Conservation (phyloP, 345 rosid genomes). For the Citrus sp. region DNA sequence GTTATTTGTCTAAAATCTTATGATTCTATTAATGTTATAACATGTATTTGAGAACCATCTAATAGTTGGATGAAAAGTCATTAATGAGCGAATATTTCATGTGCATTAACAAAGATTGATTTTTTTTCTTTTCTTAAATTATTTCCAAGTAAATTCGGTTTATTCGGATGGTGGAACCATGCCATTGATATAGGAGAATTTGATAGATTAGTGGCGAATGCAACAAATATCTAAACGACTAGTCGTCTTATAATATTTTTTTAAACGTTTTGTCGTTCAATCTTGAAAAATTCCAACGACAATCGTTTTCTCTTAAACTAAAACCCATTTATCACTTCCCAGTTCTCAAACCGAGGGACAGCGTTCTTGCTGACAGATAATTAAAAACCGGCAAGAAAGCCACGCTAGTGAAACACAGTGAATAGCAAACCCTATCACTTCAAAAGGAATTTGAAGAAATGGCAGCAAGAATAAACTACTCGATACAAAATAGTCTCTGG, state of each 20-base stretch:
- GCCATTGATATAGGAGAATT: no score
- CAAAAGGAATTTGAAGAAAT: constrained; percentile 19
- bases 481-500: constrained; percentile 54
- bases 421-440: neutral
- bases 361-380: no score
- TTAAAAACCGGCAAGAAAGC: neutral
- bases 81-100: no score
- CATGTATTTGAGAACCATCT: no score
- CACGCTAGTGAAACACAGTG: neutral
- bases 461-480: constrained; percentile 63
- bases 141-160: no score
- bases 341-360: neutral
- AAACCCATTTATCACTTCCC: neutral
- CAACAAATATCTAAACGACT: neutral
- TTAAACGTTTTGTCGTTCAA: neutral
- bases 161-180: no score
- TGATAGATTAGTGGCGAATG: no score
- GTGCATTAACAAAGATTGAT: no score
- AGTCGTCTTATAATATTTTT: neutral
- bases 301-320: neutral
- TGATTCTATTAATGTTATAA: no score
- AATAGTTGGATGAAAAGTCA: no score
- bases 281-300: neutral
- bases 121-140: no score
- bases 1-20: no score